phyloP scores from a whole-genome alignment of 371 early-diverging fungal genomes.

The Chytridium lagenaria region DNA sequence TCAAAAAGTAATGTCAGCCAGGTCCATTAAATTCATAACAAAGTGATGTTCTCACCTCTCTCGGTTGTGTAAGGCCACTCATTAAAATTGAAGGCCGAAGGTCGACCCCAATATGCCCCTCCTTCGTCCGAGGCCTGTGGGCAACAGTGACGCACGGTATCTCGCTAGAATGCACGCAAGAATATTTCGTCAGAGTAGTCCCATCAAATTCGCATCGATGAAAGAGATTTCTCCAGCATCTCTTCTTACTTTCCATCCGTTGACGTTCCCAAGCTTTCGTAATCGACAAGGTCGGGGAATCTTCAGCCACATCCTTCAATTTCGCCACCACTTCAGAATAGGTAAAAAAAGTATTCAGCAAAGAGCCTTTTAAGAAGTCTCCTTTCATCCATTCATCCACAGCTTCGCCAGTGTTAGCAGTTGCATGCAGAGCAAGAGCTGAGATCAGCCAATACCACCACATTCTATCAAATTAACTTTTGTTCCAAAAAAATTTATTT shows the following conservation, averaged over 20 bases:
- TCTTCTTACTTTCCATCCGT: not conserved
- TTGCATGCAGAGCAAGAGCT: not conserved
- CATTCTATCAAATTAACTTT: no score
- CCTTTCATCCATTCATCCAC: conserved; percentile 6
- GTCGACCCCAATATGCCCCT: conserved; percentile 16
- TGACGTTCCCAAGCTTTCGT: conserved; percentile 2
- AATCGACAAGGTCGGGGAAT: conserved; percentile 1
- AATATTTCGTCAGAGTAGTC: not conserved
- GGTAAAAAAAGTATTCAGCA: not conserved
- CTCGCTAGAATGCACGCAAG: conserved; percentile 1
- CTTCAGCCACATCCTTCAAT: conserved; percentile 6
- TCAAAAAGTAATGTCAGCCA: conserved; percentile 14
- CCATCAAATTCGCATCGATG: not conserved
- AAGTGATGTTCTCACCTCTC: conserved; percentile 25
- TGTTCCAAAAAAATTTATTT: not conserved
- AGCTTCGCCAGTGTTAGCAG: not conserved
- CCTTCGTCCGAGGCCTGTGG: not conserved
- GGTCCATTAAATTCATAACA: not conserved
- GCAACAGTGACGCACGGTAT: conserved; percentile 26
- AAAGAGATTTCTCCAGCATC: no score
- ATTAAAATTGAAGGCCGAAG: conserved; percentile 35
- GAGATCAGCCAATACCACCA: not conserved
- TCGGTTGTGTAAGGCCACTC: conserved; percentile 28
- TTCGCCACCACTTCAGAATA: not conserved
- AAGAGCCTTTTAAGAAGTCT: not conserved